Conservation (phyloP, 2,329 filamentous ascomycete species). For the Juglanconis juglandina region DNA sequence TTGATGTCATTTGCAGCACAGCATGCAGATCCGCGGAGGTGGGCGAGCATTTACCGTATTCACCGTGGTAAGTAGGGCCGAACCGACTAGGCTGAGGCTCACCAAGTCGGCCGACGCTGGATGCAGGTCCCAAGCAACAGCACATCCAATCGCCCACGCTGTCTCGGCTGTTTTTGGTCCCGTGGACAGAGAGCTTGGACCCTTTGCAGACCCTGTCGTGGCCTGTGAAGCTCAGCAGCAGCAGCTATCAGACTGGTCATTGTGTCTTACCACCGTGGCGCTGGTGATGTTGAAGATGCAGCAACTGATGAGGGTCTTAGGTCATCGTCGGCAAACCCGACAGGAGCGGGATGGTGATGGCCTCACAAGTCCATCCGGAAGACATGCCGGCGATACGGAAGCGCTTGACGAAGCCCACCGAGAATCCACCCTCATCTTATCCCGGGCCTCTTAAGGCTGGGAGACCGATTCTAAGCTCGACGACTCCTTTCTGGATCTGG, state of each 20-base stretch:
- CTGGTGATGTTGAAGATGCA: no score
- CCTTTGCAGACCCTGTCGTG: background rate
- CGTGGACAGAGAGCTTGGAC: background rate
- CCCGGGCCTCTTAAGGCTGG: background rate
- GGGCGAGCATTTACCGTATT: background rate
- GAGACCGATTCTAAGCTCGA: background rate
- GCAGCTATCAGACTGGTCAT: background rate
- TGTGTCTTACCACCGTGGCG: background rate
- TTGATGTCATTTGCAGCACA: constrained; percentile 14
- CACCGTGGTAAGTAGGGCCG: background rate
- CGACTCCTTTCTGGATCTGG: background rate
- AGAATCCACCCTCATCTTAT: constrained; percentile 9
- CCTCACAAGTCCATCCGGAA: background rate
- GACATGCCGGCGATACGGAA: background rate
- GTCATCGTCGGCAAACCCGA: background rate
- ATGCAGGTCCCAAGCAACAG: no score
- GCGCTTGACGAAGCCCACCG: background rate
- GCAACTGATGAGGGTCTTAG: background rate
- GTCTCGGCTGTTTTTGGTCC: constrained; percentile 1
- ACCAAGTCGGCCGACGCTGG: background rate
- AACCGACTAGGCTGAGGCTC: constrained; percentile 4
- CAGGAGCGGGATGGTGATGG: background rate
- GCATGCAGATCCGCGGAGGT: constrained; percentile 1
- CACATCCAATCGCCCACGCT: background rate
- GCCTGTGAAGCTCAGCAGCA: background rate